Evolutionary conservation across 192 early-diverging fungal species (phyloP).

Genomic region (Coemansia pectinata): DNA sequence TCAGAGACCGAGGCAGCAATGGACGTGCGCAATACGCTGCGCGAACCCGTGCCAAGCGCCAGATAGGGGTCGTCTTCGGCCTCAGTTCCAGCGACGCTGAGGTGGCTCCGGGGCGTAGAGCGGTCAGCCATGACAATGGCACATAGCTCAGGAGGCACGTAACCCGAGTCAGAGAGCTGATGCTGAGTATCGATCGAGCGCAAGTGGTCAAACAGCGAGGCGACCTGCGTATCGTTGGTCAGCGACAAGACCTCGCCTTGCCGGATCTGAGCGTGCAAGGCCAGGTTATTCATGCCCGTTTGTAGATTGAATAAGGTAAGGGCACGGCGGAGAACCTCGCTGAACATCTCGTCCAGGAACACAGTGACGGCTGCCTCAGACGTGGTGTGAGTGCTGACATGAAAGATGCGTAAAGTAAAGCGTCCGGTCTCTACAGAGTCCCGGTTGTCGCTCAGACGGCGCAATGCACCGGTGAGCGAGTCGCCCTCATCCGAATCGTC

Average conservation of each 20-base stretch:
- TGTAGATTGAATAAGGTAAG: slow-evolving; percentile 25
- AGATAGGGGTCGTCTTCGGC: slow-evolving; percentile 42
- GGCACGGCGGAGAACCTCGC: slow-evolving; percentile 40
- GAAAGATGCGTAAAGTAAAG: slow-evolving; percentile 21
- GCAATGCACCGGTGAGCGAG: slow-evolving; percentile 36
- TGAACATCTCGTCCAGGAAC: slow-evolving; percentile 36
- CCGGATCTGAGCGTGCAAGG: slow-evolving; percentile 28
- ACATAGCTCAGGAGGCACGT: slow-evolving; percentile 25
- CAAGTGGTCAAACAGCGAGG: slow-evolving; percentile 29
- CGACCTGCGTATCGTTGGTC: slow-evolving; percentile 13
- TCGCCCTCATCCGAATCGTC: slow-evolving; percentile 53
- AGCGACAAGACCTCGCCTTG: slow-evolving; percentile 28
- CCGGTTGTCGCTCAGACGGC: slow-evolving; percentile 27
- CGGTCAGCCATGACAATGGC: slow-evolving; percentile 33
- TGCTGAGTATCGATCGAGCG: slow-evolving; percentile 4
- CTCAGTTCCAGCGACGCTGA: slow-evolving; percentile 3
- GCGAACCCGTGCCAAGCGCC: slow-evolving; percentile 21
- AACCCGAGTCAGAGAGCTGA: slow-evolving; percentile 13
- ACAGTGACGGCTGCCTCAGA: slow-evolving; percentile 21
- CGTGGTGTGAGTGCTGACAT: slow-evolving; percentile 24
- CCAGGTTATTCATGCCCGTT: slow-evolving; percentile 4
- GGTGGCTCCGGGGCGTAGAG: slow-evolving; percentile 23
- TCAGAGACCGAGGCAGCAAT: slow-evolving; percentile 34
- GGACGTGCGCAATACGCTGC: slow-evolving; percentile 41
- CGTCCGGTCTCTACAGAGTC: slow-evolving; percentile 20